A percentile compares a stretch with the other conserved stretches of the same genome.
phyloP scores from a whole-genome alignment of 345 rosid genomes.

The Brassica juncea region DNA sequence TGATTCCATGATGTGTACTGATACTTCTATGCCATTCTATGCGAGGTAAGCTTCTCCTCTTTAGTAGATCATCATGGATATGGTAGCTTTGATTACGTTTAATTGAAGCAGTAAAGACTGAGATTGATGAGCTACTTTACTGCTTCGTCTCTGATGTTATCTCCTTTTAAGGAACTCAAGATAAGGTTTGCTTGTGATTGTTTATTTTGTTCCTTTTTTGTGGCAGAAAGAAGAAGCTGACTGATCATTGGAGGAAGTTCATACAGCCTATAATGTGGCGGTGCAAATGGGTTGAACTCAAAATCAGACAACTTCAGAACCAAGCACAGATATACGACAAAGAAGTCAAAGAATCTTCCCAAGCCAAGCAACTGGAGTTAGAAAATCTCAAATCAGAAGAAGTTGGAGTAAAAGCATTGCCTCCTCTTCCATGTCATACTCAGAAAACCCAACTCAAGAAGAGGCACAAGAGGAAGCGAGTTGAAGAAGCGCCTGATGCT shows the following conservation, averaged over 20 bases:
- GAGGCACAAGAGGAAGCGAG: slow-evolving; percentile 67
- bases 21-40: slow-evolving; percentile 32
- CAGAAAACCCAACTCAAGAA: slow-evolving; percentile 49
- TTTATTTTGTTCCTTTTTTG: neutral
- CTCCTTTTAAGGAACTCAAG: slow-evolving; percentile 15
- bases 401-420: slow-evolving; percentile 46
- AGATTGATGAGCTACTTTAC: slow-evolving; percentile 10
- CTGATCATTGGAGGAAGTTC: slow-evolving; percentile 79
- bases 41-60: slow-evolving; percentile 47
- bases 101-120: neutral
- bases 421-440: slow-evolving; percentile 52
- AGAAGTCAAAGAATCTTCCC: slow-evolving; percentile 52
- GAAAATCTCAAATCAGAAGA: slow-evolving; percentile 45
- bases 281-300: slow-evolving; percentile 80
- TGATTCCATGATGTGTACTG: slow-evolving; percentile 50
- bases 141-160: neutral
- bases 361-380: slow-evolving; percentile 49
- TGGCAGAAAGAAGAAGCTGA: slow-evolving; percentile 70
- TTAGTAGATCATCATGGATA: neutral
- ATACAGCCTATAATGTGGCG: slow-evolving; percentile 79
- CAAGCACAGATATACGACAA: slow-evolving; percentile 59
- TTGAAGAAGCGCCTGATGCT: slow-evolving; percentile 62
- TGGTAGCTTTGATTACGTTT: slow-evolving; percentile 16
- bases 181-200: neutral
- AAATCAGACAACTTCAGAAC: slow-evolving; percentile 52